A percentile compares a stretch with the other conserved stretches of the same genome.
These are phyloP conservation scores for Pythium oligandrum DNA, from an alignment of 352 stramenopile genomes.

Conservation along the genomic window DNA sequence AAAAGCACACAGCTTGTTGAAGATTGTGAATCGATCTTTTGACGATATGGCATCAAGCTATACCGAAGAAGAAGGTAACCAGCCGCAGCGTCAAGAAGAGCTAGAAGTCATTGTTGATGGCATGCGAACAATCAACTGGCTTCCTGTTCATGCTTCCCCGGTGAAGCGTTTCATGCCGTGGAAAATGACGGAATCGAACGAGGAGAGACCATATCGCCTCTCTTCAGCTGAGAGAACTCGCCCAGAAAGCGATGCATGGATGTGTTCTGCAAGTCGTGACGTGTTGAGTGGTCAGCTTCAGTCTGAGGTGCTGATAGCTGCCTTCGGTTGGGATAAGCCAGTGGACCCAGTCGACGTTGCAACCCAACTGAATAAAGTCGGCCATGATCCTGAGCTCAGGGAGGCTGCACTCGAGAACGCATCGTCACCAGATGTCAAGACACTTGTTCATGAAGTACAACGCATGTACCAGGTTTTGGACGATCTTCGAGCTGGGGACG, in stretches of 20 bases:
- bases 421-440: slow-evolving; percentile 8
- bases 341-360: slow-evolving; percentile 39
- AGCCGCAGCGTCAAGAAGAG: background rate
- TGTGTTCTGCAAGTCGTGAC: slow-evolving; percentile 46
- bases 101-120: slow-evolving; percentile 5
- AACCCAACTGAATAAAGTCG: slow-evolving; percentile 49
- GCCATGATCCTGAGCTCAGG: slow-evolving; percentile 5
- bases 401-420: background rate
- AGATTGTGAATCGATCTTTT: slow-evolving; percentile 74
- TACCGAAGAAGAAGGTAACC: slow-evolving; percentile 7
- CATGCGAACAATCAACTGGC: slow-evolving; percentile 12
- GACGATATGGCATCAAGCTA: slow-evolving; percentile 39
- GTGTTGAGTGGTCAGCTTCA: slow-evolving; percentile 51
- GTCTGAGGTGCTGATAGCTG: slow-evolving; percentile 43
- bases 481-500: slow-evolving; percentile 19
- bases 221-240: slow-evolving; percentile 37
- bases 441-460: slow-evolving; percentile 35
- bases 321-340: slow-evolving; percentile 50
- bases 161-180: slow-evolving; percentile 45
- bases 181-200: slow-evolving; percentile 14
- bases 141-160: slow-evolving; percentile 10
- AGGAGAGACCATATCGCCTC: slow-evolving; percentile 9
- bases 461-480: slow-evolving; percentile 57
- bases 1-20: slow-evolving; percentile 53
- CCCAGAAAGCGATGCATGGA: slow-evolving; percentile 57